Evolutionary conservation across 257 asterid species (phyloP).

Genomic region (Solanum sparsipilum): DNA sequence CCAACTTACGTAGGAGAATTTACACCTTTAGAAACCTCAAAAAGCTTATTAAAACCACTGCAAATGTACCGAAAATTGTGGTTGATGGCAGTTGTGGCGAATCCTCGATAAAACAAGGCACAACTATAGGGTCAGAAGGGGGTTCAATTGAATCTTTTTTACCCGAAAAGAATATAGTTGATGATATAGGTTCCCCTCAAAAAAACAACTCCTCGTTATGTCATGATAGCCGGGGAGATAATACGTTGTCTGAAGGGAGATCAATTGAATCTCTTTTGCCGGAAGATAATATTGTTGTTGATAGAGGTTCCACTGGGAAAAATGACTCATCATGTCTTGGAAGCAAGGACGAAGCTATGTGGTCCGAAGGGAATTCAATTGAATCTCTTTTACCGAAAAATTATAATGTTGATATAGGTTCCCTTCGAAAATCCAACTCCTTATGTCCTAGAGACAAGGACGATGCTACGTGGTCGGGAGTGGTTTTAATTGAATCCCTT

Average conservation of each 20-base stretch:
- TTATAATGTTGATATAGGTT: neutral
- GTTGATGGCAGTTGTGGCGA: neutral
- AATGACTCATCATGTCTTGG: neutral
- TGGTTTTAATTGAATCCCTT: neutral
- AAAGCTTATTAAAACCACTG: neutral
- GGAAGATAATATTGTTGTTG: neutral
- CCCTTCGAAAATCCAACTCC: neutral
- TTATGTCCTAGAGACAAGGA: neutral
- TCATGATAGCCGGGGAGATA: neutral
- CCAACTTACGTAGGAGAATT: slow-evolving; percentile 40
- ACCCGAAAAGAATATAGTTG: neutral
- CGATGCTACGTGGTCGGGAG: neutral
- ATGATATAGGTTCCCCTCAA: neutral
- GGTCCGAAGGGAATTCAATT: neutral
- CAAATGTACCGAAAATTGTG: neutral
- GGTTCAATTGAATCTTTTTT: neutral
- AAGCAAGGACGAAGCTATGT: neutral
- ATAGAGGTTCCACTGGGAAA: neutral
- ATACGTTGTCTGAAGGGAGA: neutral
- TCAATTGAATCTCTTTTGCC: neutral
- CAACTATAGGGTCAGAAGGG: neutral
- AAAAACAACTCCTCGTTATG: neutral
- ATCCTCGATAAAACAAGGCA: neutral
- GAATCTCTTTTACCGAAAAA: neutral
- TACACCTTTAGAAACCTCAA: slow-evolving; percentile 20